Evolutionary conservation across 176 grass and related monocot genomes (phyloP).

Genomic region (Phoenix roebelenii): DNA sequence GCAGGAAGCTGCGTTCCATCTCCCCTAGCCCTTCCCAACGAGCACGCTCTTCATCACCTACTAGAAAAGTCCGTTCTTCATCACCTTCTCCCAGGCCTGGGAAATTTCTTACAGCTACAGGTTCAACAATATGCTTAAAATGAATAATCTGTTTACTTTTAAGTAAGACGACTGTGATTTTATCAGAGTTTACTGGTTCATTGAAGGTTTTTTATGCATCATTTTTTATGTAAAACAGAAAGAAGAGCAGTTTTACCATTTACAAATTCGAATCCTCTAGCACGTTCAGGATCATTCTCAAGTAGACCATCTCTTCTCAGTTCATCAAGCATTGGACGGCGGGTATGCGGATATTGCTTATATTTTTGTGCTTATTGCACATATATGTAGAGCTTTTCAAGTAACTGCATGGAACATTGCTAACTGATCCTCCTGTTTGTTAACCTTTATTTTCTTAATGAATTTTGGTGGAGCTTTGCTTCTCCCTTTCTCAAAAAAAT

Average conservation of each 20-base stretch:
- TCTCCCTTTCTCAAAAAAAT: too few species aligned
- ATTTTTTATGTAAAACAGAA: slow-evolving; percentile 29
- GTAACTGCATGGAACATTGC: too few species aligned
- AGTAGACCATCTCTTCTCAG: slow-evolving; percentile 67
- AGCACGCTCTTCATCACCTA: slow-evolving; percentile 57
- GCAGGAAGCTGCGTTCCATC: slow-evolving; percentile 59
- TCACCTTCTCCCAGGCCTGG: slow-evolving; percentile 25
- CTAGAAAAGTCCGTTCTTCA: slow-evolving; percentile 14
- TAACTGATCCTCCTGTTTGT: too few species aligned
- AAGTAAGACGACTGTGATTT: too few species aligned
- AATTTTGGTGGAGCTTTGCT: too few species aligned
- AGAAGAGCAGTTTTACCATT: slow-evolving; percentile 44
- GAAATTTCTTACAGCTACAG: slow-evolving; percentile 16
- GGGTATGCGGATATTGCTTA: slow-evolving; percentile 34
- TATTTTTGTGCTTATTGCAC: too few species aligned
- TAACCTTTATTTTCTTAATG: too few species aligned
- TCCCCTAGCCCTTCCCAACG: slow-evolving; percentile 41
- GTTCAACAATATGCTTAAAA: not conserved
- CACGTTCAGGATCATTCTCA: slow-evolving; percentile 50
- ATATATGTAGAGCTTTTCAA: not conserved
- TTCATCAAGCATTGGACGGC: slow-evolving; percentile 53
- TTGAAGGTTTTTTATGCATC: not conserved
- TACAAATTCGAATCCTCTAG: slow-evolving; percentile 24
- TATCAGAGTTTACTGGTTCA: too few species aligned
- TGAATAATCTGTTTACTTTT: too few species aligned